Base-by-base conservation (phyloP, 345 rosid species). In the Pistacia vera region DNA sequence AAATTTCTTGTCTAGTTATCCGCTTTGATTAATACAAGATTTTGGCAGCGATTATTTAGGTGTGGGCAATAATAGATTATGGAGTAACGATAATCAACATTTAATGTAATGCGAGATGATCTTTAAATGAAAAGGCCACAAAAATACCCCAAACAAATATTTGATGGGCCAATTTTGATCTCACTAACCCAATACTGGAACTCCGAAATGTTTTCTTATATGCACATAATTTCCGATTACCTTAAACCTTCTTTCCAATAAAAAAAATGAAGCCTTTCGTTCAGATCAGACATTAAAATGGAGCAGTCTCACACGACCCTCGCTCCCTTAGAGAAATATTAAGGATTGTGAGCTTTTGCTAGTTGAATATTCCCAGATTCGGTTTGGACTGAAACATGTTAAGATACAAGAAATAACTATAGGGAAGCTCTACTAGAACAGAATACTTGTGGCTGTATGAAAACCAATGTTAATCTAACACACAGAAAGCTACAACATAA, bases 1-100 rank as follows among this genome's bases (percentile, higher is more conserved):
- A 63, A 75, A 86, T 91, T 77, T 88, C 97, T 57, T 90, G 97
- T 69, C 2, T 87, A 11, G 86, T 91, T 41, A 85, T 90, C 77
- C 88, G 90, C 55, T 90, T 90, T 59, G 88, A 84, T 38, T 84
- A 74, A 77, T 66, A 30, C 20, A 28, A 22, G 54, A 61, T 36
- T 67, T 67, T 11, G 17, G n/a, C 36, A 13, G 51, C 49, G 2
- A n/a, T 54, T 61, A 38, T 8, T 41, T 0, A 44, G 49, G 75
- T 38, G 44, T 35, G 20, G 18, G 30, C 10, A 33, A 30, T 18
- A 63, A 61, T 49, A 8, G 3, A 7, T 6, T 18, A 10, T 62
- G 60, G 63, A 73, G 13, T 22, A 36, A 52, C 25, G 8, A 69
- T 14, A 30, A 17, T 18, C 57, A 6, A 59, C 17, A 22, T 44